These are phyloP conservation scores for Bassia scoparia DNA, from an alignment of 148 eudicot genomes.

Conservation along the genomic window DNA sequence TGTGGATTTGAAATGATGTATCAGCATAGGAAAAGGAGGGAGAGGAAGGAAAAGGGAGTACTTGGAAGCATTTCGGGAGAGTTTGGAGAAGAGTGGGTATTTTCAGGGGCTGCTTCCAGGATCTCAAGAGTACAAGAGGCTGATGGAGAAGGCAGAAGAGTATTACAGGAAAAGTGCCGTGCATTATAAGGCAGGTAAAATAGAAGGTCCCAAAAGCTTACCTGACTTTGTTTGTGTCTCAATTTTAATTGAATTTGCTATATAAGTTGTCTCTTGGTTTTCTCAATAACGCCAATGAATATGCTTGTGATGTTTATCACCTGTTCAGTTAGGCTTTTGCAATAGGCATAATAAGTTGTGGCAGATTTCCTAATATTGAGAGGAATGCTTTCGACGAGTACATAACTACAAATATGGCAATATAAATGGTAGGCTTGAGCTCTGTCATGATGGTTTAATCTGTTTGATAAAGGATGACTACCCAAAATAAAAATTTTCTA, in stretches of 20 bases:
- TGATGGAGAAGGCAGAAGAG: slow-evolving; percentile 79
- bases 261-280: background rate
- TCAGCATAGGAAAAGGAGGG: slow-evolving; percentile 64
- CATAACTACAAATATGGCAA: background rate
- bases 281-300: background rate
- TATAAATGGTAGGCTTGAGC: background rate
- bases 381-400: no score
- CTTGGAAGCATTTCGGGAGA: slow-evolving; percentile 72
- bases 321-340: background rate
- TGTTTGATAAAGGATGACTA: background rate
- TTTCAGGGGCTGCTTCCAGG: slow-evolving; percentile 76
- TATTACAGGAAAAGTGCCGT: slow-evolving; percentile 60
- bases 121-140: slow-evolving; percentile 66
- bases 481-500: no score
- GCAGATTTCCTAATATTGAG: background rate
- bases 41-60: slow-evolving; percentile 71
- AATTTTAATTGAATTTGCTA: background rate
- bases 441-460: background rate
- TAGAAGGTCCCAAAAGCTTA: background rate
- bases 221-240: background rate
- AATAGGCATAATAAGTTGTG: background rate
- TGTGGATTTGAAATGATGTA: slow-evolving; percentile 97
- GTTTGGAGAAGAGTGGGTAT: slow-evolving; percentile 68
- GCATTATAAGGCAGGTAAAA: slow-evolving; percentile 66
- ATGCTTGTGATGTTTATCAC: background rate